Evolutionary conservation across 2,329 filamentous ascomycete species (phyloP).

Genomic region (Dichotomopilus funicola): DNA sequence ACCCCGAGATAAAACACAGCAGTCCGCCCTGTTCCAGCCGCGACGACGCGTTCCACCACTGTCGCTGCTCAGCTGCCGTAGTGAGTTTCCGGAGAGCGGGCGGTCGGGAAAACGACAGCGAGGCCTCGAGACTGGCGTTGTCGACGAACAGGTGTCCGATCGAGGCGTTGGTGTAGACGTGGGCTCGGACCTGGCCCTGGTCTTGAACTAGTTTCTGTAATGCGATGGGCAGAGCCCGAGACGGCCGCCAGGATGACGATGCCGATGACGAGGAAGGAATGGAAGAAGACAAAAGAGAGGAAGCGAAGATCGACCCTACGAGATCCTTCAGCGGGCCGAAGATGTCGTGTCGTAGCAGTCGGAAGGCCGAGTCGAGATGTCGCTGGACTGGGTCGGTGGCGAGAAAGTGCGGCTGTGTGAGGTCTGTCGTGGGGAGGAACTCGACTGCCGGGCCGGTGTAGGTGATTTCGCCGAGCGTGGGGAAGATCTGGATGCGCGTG

Average conservation of each 20-base stretch:
- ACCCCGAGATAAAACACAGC: slow-evolving; percentile 15
- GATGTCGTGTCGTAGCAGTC: slow-evolving; percentile 18
- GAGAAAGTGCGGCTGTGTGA: slow-evolving; percentile 33
- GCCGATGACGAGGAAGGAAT: background rate
- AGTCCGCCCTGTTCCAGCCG: slow-evolving; percentile 18
- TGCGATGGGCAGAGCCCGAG: too few relatives aligned
- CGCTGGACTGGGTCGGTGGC: slow-evolving; percentile 20
- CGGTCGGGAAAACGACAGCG: slow-evolving; percentile 16
- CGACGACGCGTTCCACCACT: slow-evolving; percentile 22
- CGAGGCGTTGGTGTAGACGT: slow-evolving; percentile 2
- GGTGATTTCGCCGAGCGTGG: slow-evolving; percentile 37
- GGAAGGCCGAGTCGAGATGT: slow-evolving; percentile 19
- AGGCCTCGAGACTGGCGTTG: slow-evolving; percentile 11
- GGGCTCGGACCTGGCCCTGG: slow-evolving; percentile 8
- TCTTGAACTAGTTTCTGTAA: background rate
- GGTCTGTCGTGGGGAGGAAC: slow-evolving; percentile 36
- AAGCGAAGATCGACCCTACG: background rate
- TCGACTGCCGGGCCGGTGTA: slow-evolving; percentile 25
- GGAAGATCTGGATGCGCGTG: slow-evolving; percentile 37
- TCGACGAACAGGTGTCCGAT: slow-evolving; percentile 5
- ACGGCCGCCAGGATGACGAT: too few relatives aligned
- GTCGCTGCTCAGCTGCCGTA: slow-evolving; percentile 3
- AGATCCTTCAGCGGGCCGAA: slow-evolving; percentile 18
- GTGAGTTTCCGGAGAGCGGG: slow-evolving; percentile 6
- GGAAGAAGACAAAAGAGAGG: background rate